phyloP scores from a whole-genome alignment of 805 yeast species.

The Cyberlindnera bimundalis region DNA sequence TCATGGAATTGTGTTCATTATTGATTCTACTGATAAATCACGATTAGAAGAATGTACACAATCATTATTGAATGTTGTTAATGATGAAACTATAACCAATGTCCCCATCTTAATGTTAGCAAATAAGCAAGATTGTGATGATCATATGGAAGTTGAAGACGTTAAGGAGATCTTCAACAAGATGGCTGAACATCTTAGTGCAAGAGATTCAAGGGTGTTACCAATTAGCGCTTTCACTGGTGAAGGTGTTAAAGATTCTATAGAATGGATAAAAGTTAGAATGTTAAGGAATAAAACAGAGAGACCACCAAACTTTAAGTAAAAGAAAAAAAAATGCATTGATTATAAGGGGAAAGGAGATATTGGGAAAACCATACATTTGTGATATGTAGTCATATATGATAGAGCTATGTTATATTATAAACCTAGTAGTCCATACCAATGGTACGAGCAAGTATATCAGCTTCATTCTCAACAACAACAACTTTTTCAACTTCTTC shows the following conservation, averaged over 20 bases:
- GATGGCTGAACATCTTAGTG: slow-evolving; percentile 79
- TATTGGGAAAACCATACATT: background rate
- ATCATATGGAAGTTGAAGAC: slow-evolving; percentile 69
- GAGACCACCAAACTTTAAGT: slow-evolving; percentile 33
- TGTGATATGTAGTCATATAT: background rate
- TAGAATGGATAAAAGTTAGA: slow-evolving; percentile 83
- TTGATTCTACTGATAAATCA: slow-evolving; percentile 84
- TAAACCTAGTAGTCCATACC: slow-evolving; percentile 25
- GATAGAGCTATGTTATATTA: background rate
- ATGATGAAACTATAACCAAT: slow-evolving; percentile 58
- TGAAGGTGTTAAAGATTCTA: slow-evolving; percentile 81
- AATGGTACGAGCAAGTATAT: slow-evolving; percentile 17
- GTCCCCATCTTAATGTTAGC: slow-evolving; percentile 94
- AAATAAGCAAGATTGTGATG: slow-evolving; percentile 83
- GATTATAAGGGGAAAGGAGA: too few relatives aligned
- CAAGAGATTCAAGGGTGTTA: slow-evolving; percentile 84
- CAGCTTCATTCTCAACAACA: slow-evolving; percentile 5
- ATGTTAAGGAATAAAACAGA: slow-evolving; percentile 44
- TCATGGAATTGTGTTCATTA: slow-evolving; percentile 89
- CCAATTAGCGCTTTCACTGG: slow-evolving; percentile 81
- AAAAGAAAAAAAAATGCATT: background rate
- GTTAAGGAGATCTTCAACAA: slow-evolving; percentile 80
- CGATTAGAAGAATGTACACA: slow-evolving; percentile 81
- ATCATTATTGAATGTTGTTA: slow-evolving; percentile 50
- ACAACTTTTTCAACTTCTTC: slow-evolving; percentile 16